Base-by-base conservation (phyloP, 495 filamentous ascomycete species). In the Xylaria palmicola region DNA sequence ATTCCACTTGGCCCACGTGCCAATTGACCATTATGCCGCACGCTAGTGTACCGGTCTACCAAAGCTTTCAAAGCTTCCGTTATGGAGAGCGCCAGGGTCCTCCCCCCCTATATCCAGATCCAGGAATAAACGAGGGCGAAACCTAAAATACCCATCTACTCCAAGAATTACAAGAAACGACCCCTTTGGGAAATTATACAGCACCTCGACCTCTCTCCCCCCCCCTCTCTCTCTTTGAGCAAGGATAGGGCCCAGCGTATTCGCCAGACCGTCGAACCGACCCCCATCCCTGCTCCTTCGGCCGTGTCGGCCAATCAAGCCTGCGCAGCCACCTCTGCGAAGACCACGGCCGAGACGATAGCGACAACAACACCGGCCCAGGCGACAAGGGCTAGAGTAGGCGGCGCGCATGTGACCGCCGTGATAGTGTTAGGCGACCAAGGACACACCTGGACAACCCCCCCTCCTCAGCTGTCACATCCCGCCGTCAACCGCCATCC, bases 371-470 rank as follows among this genome's bases (percentile, higher is more conserved):
- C 50, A 19, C 26, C 59, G 40, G 8, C 29, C 3, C 40, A 30
- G 29, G 65, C 49, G 45, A 63, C 53, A 54, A 15, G 47, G 61
- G 56, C 58, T 65, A 66, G 37, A 60, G 62, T 62, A 29, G 62
- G 67, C 27, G 7, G 58, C 48, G 65, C 64, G 70, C 68, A 72
- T 73, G 65, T 71, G 68, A 70, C 62, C 53, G 29, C 44, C 44
- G n/a, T n/a, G n/a, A n/a, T n/a, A n/a, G n/a, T n/a, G n/a, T n/a
- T n/a, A n/a, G n/a, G n/a, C n/a, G n/a, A n/a, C n/a, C n/a, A n/a
- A n/a, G n/a, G n/a, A n/a, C n/a, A n/a, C n/a, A n/a, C n/a, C 56
- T 68, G 61, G 63, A 62, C 62, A 60, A 30, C 60, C 59, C 72
- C 66, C 17, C 6, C 72, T 62, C 63, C 60, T 62, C 63, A 58